These are phyloP conservation scores for Jaapia argillacea DNA, from an alignment of 768 basidiomycete species.

Conservation along the genomic window DNA sequence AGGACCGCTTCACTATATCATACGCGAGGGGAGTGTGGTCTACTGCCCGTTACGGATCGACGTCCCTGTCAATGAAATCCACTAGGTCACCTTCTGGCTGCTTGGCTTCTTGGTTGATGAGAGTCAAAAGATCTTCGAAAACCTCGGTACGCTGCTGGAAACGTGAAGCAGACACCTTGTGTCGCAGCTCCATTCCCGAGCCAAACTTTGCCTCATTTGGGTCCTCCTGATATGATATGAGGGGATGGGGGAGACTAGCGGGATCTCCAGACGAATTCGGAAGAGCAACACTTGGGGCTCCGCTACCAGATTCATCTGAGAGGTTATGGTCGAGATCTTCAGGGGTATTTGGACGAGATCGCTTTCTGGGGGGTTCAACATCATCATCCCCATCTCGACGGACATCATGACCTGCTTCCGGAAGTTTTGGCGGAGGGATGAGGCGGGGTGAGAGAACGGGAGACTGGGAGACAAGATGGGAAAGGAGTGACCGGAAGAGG, in stretches of 20 bases:
- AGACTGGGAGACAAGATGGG: conserved; percentile 43
- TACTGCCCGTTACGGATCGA: too few relatives aligned
- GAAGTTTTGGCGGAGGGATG: background rate
- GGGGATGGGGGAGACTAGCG: too few relatives aligned
- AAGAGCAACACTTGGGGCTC: background rate
- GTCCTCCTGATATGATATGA: conserved; percentile 17
- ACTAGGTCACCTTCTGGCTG: conserved; percentile 56
- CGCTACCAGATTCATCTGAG: background rate
- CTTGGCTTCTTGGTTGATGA: conserved; percentile 53
- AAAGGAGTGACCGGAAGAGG: conserved; percentile 54
- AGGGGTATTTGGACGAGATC: conserved; percentile 32
- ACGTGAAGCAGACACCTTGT: conserved; percentile 35
- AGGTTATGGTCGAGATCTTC: conserved; percentile 13
- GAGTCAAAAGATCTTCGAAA: conserved; percentile 58
- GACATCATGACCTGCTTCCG: background rate
- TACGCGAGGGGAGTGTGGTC: too few relatives aligned
- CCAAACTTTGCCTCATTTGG: conserved; percentile 15
- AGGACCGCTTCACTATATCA: too few relatives aligned
- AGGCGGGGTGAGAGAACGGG: conserved; percentile 9
- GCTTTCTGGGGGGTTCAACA: conserved; percentile 30
- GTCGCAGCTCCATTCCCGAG: conserved; percentile 17
- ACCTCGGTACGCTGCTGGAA: conserved; percentile 60
- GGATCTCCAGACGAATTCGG: too few relatives aligned
- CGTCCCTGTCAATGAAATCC: conserved; percentile 49
- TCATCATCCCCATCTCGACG: too few relatives aligned